Evolutionary conservation across 257 asterid species (phyloP), one percentile per base, ranked within the genome.

Genomic region (Cynanchum wilfordii): DNA sequence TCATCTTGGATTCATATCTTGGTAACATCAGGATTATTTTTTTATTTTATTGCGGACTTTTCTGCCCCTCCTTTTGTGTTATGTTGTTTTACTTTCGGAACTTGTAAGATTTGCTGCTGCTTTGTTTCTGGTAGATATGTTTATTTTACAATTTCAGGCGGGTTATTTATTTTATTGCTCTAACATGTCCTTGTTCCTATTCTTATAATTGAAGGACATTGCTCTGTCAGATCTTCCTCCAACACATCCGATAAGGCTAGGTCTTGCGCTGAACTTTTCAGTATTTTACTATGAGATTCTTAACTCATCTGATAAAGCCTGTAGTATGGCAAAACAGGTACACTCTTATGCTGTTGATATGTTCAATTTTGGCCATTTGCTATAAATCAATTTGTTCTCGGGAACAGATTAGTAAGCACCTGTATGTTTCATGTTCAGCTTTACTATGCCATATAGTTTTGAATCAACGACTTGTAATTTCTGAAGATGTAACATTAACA

Each of bases 261-360:
- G 88, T 25, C 82, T 84, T 36, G 88, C 88, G 33, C 83, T 84
- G 44, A 84, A 84, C 76, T 84, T 79, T 77, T 84, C 88, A 5
- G 88, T 84, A 47, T 84, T 79, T 77, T 84, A 84, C 78, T 84
- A 76, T 73, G 88, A 84, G 77, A 84, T 84, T 68, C 88, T 84
- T 73, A 84, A 84, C 73, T 84, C 88, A 52, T 81, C 82, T 29
- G 88, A 84, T 60, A 81, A 81, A 68, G 88, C 88, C 10, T 84
- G 88, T 64, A 60, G 75, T 66, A 81, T 84, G 88, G 88, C 88
- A 7, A 84, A 84, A 74, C 85, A 81, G 88, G 88, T 84, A 74
- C 68, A 27, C 22, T 36, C 33, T 25, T 72, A 29, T 19, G 25
- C 3, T n/a, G 38, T 16, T 72, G 29, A 52, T 30, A 17, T 19